Percentiles rank a stretch among this genome's conserved stretches.
Conservation (phyloP, 202 grass and related monocot genomes). For the Zoysia matrella region DNA sequence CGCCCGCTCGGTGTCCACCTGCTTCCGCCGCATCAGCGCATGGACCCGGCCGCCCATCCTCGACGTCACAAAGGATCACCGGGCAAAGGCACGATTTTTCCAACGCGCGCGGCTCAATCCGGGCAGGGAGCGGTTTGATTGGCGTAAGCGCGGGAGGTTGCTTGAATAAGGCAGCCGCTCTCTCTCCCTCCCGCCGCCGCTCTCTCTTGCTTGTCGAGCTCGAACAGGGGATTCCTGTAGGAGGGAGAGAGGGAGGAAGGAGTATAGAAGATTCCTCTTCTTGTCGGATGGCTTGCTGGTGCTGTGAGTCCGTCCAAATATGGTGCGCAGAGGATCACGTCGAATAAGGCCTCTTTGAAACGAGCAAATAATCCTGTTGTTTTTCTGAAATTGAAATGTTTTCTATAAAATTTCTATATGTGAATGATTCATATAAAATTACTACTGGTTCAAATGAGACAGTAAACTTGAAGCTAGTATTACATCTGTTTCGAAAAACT, state of each 20-base stretch:
- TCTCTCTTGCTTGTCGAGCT: neutral
- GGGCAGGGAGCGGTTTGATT: neutral
- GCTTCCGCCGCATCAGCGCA: constrained; percentile 82
- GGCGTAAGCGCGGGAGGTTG: neutral
- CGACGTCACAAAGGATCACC: neutral
- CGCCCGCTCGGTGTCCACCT: constrained; percentile 81
- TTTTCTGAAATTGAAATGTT: too few relatives aligned
- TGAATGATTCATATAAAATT: too few relatives aligned
- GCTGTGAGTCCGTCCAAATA: neutral
- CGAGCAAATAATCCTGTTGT: neutral
- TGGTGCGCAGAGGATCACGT: neutral
- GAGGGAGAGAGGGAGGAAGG: neutral
- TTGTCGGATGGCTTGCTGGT: neutral
- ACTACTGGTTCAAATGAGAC: too few relatives aligned
- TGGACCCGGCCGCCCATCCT: constrained; percentile 42
- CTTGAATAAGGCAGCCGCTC: too few relatives aligned
- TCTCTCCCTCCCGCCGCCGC: too few relatives aligned
- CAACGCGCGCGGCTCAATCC: neutral
- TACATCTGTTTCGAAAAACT: too few relatives aligned
- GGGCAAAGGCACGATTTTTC: constrained; percentile 17
- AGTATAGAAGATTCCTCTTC: neutral
- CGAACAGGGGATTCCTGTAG: neutral
- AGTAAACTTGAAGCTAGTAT: too few relatives aligned
- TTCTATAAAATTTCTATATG: too few relatives aligned
- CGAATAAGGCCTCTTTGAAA: neutral